phyloP scores from a whole-genome alignment of 2,329 filamentous ascomycete species.

The Microcera coccophila region DNA sequence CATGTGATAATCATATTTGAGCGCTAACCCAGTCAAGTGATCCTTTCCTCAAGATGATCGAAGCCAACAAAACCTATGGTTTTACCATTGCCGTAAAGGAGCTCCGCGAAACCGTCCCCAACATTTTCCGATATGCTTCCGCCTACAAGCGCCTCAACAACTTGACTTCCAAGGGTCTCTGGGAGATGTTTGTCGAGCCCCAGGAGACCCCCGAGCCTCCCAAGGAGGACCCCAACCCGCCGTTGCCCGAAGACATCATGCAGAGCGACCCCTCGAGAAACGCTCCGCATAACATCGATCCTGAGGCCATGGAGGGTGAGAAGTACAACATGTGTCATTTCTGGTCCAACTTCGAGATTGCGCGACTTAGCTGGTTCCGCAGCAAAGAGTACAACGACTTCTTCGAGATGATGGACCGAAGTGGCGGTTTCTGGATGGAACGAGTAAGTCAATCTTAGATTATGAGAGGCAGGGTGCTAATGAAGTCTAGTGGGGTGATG shows the following conservation, averaged over 20 bases:
- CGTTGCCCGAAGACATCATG: constrained; percentile 75
- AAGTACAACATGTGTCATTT: constrained; percentile 99
- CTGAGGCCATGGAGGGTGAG: constrained; percentile 93
- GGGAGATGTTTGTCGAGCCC: constrained; percentile 97
- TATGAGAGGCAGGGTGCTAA: constrained; percentile 20
- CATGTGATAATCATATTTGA: not conserved
- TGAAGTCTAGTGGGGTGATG: constrained; percentile 81
- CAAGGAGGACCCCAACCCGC: constrained; percentile 61
- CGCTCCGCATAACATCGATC: constrained; percentile 75
- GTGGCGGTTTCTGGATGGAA: constrained; percentile 99
- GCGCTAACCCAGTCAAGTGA: constrained; percentile 54
- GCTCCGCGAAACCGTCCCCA: constrained; percentile 93
- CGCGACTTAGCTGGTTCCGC: constrained; percentile 88
- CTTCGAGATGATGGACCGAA: constrained; percentile 97
- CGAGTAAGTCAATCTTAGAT: constrained; percentile 54
- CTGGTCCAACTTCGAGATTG: constrained; percentile 99
- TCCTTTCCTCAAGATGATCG: constrained; percentile 92
- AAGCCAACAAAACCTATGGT: constrained; percentile 93
- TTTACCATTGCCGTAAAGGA: constrained; percentile 99
- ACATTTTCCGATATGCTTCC: constrained; percentile 98
- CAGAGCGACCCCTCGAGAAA: constrained; percentile 68
- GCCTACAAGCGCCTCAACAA: constrained; percentile 94
- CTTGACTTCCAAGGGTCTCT: constrained; percentile 83
- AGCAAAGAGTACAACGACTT: constrained; percentile 98
- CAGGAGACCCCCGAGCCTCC: constrained; percentile 55